A percentile compares a stretch with the other conserved stretches of the same genome.
Evolutionary conservation across 768 basidiomycete genomes (phyloP).

Genomic region (Daedaleopsis nitida): DNA sequence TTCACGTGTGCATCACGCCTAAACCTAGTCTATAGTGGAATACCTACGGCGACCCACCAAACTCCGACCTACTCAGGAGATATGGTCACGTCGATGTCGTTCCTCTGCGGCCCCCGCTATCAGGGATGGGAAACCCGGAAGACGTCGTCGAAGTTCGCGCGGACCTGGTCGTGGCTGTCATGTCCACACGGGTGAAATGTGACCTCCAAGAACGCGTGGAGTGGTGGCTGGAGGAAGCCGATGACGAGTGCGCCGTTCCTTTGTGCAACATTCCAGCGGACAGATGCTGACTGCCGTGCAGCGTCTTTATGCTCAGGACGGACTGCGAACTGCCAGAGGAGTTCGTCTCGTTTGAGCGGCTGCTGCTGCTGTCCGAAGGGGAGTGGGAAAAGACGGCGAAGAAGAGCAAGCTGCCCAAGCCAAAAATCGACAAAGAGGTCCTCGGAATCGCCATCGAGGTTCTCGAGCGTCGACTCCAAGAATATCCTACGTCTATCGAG

Average conservation of each 20-base stretch:
- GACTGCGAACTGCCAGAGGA: conserved; percentile 54
- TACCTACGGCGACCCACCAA: conserved; percentile 92
- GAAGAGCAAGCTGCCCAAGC: conserved; percentile 77
- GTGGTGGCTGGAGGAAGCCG: conserved; percentile 91
- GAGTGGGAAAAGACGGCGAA: conserved; percentile 62
- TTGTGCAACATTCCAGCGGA: background rate
- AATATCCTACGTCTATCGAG: conserved; percentile 62
- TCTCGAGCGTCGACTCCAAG: conserved; percentile 49
- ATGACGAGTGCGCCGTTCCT: conserved; percentile 72
- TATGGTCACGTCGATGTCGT: conserved; percentile 92
- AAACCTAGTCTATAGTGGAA: conserved; percentile 65
- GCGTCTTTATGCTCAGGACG: conserved; percentile 57
- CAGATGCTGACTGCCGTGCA: conserved; percentile 27
- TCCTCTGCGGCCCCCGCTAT: conserved; percentile 42
- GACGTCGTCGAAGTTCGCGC: conserved; percentile 81
- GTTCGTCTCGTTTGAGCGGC: conserved; percentile 63
- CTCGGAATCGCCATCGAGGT: conserved; percentile 51
- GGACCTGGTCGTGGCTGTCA: conserved; percentile 58
- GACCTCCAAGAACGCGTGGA: conserved; percentile 68
- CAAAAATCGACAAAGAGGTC: conserved; percentile 52
- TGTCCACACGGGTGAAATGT: conserved; percentile 19
- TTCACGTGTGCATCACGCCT: background rate
- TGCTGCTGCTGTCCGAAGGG: conserved; percentile 55
- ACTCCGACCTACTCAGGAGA: conserved; percentile 88
- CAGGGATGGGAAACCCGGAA: conserved; percentile 67